Evolutionary conservation across 257 asterid genomes (phyloP).

Genomic region (Perilla frutescens): DNA sequence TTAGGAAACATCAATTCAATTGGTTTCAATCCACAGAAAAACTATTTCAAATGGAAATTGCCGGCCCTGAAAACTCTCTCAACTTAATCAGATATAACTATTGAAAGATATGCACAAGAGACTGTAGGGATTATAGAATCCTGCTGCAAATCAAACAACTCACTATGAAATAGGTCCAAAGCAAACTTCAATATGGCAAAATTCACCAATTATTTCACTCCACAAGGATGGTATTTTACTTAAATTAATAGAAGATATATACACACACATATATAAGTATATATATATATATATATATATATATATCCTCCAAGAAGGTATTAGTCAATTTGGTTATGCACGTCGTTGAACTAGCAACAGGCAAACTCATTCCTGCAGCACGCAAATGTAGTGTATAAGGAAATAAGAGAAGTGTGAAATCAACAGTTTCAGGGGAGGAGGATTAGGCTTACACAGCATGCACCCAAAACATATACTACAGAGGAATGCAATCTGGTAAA

Average conservation of each 20-base stretch:
- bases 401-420: not conserved
- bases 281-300: not conserved
- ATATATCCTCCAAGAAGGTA: slow-evolving; percentile 24
- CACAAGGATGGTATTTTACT: not conserved
- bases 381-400: not conserved
- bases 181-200: slow-evolving; percentile 25
- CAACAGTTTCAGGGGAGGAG: not conserved
- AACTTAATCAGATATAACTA: slow-evolving; percentile 13
- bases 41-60: not conserved
- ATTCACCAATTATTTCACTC: slow-evolving; percentile 23
- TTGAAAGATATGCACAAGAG: slow-evolving; percentile 13
- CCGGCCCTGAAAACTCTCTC: not conserved
- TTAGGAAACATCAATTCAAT: too few relatives aligned
- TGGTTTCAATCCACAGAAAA: too few relatives aligned
- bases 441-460: not conserved
- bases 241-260: not conserved
- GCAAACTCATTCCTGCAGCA: slow-evolving; percentile 15
- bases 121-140: not conserved
- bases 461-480: not conserved
- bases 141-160: not conserved
- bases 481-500: not conserved
- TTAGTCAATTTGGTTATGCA: slow-evolving; percentile 7
- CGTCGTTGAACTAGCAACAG: slow-evolving; percentile 8
- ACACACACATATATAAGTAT: not conserved
- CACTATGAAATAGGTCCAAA: not conserved